Percentiles rank a stretch among this genome's conserved stretches.
phyloP scores from a whole-genome alignment of 345 rosid genomes.

The Eucalyptus erythrocorys region DNA sequence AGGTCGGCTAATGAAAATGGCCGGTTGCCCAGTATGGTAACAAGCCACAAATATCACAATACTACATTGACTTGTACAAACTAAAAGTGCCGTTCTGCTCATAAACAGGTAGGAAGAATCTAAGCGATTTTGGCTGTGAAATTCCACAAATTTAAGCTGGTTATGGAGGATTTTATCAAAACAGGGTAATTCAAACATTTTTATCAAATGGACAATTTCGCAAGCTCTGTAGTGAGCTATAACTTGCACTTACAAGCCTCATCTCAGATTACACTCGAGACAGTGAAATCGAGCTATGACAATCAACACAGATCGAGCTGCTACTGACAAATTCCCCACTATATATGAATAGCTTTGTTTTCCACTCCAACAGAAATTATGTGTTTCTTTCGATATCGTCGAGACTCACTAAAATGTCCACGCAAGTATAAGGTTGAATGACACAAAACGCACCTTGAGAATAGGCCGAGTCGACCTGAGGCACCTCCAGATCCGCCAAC shows the following conservation, averaged over 20 bases:
- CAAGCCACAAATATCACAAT: not conserved
- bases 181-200: not conserved
- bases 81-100: not conserved
- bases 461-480: constrained; percentile 37
- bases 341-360: too few relatives aligned
- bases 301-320: not conserved
- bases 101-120: not conserved
- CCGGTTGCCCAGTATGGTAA: not conserved
- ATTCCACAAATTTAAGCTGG: not conserved
- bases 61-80: not conserved
- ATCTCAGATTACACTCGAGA: not conserved
- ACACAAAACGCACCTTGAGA: constrained; percentile 16
- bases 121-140: not conserved
- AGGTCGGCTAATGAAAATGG: not conserved
- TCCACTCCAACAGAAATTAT: too few relatives aligned
- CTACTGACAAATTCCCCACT: not conserved
- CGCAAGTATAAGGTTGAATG: not conserved
- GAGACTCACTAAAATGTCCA: not conserved
- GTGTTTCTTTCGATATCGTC: not conserved
- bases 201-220: not conserved
- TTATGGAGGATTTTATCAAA: not conserved
- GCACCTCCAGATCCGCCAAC: too few relatives aligned
- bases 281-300: not conserved
- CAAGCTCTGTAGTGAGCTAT: not conserved
- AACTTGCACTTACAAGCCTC: not conserved